These are phyloP conservation scores for Adansonia rubrostipa DNA, from an alignment of 441 rosid species.

Conservation along the genomic window DNA sequence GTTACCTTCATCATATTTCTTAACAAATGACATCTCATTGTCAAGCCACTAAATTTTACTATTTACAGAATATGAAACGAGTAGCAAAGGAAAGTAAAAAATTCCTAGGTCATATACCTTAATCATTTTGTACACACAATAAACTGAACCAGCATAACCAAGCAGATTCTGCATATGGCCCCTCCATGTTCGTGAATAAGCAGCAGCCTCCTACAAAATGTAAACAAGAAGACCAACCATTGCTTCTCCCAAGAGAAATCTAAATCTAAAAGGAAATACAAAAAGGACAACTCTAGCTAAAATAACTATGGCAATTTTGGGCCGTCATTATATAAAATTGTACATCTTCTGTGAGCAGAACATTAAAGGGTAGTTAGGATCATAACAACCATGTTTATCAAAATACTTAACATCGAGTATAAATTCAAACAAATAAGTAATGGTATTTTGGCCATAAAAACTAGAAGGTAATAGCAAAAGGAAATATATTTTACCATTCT, in stretches of 20 bases:
- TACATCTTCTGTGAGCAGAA: background rate
- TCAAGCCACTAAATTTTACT: constrained; percentile 16
- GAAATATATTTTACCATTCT: background rate
- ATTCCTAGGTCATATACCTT: constrained; percentile 57
- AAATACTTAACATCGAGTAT: constrained; percentile 8
- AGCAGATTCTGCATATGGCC: constrained; percentile 98
- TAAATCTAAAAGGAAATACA: background rate
- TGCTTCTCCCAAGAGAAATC: constrained; percentile 17
- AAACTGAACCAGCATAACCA: constrained; percentile 93
- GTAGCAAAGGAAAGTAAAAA: constrained; percentile 21
- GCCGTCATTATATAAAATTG: background rate
- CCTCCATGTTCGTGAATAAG: constrained; percentile 97
- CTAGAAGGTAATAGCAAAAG: constrained; percentile 6
- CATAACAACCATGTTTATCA: background rate
- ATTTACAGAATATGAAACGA: constrained; percentile 18
- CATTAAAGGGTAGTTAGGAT: constrained; percentile 7
- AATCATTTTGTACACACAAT: constrained; percentile 98
- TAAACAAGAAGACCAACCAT: constrained; percentile 4
- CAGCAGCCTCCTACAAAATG: constrained; percentile 89
- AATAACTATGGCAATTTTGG: background rate
- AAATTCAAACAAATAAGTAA: constrained; percentile 13
- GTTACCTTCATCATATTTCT: background rate
- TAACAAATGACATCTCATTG: background rate
- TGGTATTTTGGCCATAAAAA: constrained; percentile 14
- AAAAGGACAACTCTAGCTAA: background rate